These are phyloP conservation scores for Cadophora gregata DNA, from an alignment of 2,329 filamentous ascomycete genomes.

Conservation along the genomic window DNA sequence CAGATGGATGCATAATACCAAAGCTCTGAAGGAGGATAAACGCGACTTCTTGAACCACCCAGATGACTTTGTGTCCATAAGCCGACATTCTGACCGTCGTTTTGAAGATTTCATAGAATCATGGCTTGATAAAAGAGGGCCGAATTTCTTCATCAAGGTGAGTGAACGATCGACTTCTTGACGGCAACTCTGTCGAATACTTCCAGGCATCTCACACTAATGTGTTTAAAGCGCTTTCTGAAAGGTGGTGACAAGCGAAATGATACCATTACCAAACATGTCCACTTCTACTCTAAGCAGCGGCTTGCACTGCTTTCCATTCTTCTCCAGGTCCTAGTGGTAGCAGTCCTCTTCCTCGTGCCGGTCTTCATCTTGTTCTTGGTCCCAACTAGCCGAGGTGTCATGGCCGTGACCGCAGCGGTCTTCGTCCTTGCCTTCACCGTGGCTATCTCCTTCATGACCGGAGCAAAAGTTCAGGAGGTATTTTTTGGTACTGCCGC, in stretches of 20 bases:
- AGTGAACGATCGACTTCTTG: not conserved
- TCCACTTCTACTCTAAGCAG: not conserved
- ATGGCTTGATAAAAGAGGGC: not conserved
- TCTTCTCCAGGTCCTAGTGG: conserved; percentile 11
- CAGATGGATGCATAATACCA: conserved; percentile 15
- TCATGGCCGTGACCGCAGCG: conserved; percentile 28
- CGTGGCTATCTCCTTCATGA: conserved; percentile 21
- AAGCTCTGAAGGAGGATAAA: not conserved
- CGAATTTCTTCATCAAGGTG: not conserved
- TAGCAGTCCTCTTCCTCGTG: conserved; percentile 27
- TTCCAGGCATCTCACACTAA: not conserved
- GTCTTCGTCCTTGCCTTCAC: conserved; percentile 26
- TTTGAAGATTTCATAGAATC: not conserved
- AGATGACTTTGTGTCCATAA: conserved; percentile 25
- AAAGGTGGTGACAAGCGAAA: not conserved
- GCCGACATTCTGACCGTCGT: not conserved
- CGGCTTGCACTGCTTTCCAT: not conserved
- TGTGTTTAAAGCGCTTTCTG: not conserved
- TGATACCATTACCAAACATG: not conserved
- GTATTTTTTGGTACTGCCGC: conserved; percentile 28
- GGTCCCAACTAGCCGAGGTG: conserved; percentile 21
- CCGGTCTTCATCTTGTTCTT: conserved; percentile 35
- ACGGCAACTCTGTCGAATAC: not conserved
- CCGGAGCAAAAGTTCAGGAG: conserved; percentile 26
- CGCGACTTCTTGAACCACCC: conserved; percentile 21